Conservation (phyloP, 441 rosid genomes). For the Erysimum pusillum region DNA sequence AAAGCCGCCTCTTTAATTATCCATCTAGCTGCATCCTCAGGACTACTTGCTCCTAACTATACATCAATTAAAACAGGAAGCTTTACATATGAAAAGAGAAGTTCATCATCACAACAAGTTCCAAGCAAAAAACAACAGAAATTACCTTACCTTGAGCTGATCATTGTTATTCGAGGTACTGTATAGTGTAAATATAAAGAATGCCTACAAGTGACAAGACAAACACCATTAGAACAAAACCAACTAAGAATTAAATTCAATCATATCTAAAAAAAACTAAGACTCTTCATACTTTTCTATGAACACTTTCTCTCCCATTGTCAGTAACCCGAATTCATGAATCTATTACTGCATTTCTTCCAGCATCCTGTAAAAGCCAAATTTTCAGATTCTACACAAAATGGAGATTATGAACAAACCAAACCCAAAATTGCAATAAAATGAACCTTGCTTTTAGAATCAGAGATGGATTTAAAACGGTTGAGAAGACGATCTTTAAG, state of each 20-base stretch:
- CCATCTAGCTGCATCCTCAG: slow-evolving; percentile 99
- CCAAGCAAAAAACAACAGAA: slow-evolving; percentile 21
- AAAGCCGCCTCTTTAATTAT: slow-evolving; percentile 84
- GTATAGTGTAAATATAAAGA: slow-evolving; percentile 88
- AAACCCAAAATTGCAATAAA: not conserved
- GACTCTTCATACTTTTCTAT: slow-evolving; percentile 78
- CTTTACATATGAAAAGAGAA: slow-evolving; percentile 47
- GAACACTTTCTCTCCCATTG: slow-evolving; percentile 94
- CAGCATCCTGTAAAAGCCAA: slow-evolving; percentile 63
- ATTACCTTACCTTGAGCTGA: slow-evolving; percentile 90
- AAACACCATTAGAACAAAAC: slow-evolving; percentile 26
- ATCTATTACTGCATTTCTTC: slow-evolving; percentile 85
- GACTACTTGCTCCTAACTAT: slow-evolving; percentile 96
- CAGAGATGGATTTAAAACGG: slow-evolving; percentile 76
- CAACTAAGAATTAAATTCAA: slow-evolving; percentile 23
- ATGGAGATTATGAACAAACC: not conserved
- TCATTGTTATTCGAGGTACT: slow-evolving; percentile 89
- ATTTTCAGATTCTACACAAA: slow-evolving; percentile 8
- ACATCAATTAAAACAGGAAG: slow-evolving; percentile 47
- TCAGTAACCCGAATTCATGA: slow-evolving; percentile 95
- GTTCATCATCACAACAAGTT: slow-evolving; percentile 9
- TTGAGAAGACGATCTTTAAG: slow-evolving; percentile 77
- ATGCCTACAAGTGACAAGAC: slow-evolving; percentile 65
- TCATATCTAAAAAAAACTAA: slow-evolving; percentile 7
- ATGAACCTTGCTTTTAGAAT: slow-evolving; percentile 65